phyloP scores from a whole-genome alignment of 768 basidiomycete species.

The Mycena epipterygia region DNA sequence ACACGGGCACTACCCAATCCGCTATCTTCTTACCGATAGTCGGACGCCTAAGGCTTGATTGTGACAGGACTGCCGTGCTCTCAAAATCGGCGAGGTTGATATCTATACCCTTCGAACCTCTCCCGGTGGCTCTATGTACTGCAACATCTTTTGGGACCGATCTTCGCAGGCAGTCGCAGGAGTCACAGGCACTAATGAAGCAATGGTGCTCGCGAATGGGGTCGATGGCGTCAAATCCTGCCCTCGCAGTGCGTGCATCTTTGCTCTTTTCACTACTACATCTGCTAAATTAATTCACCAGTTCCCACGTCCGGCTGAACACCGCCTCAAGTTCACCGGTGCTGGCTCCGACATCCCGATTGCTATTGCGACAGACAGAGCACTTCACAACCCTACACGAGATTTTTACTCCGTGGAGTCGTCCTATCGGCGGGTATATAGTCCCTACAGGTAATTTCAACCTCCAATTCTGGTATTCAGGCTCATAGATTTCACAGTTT shows the following conservation, averaged over 20 bases:
- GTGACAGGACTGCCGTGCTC: too few species aligned
- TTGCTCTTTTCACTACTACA: neutral
- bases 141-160: neutral
- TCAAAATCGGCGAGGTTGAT: neutral
- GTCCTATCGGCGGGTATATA: neutral
- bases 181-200: too few species aligned
- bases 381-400: neutral
- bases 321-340: neutral
- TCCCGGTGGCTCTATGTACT: neutral
- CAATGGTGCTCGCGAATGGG: too few species aligned
- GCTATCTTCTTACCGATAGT: too few species aligned
- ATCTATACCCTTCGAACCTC: neutral
- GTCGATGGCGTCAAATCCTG: too few species aligned
- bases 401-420: neutral
- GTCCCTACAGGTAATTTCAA: conserved; percentile 1
- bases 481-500: neutral
- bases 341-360: neutral
- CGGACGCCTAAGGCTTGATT: too few species aligned
- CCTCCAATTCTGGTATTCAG: neutral
- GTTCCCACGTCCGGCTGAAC: neutral
- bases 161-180: neutral
- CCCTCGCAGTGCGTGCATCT: neutral
- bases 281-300: too few species aligned
- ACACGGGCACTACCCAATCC: too few species aligned
- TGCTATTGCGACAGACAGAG: neutral